A percentile compares a stretch with the other conserved stretches of the same genome.
These are phyloP conservation scores for Akebia trifoliata DNA, from an alignment of 164 flowering plant genomes.

Conservation along the genomic window DNA sequence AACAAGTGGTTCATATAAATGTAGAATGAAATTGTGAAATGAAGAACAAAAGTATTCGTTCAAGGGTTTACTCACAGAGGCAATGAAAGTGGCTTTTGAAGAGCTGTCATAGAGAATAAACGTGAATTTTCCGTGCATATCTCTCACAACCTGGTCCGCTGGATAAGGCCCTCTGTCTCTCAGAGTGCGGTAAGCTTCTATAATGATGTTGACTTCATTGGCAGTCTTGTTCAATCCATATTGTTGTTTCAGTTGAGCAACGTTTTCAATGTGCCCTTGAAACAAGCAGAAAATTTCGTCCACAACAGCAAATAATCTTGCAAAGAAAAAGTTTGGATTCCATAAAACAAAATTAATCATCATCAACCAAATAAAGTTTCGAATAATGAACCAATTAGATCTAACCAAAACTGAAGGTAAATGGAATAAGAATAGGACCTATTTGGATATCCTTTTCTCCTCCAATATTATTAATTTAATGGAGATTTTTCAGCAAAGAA, in stretches of 20 bases:
- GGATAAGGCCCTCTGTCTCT: conserved; percentile 98
- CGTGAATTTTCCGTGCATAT: conserved; percentile 72
- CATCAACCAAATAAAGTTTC: too few species aligned
- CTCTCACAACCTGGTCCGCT: conserved; percentile 86
- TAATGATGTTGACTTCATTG: conserved; percentile 76
- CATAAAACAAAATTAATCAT: too few species aligned
- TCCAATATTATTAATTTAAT: too few species aligned
- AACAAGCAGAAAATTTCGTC: conserved; percentile 94
- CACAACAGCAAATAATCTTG: conserved; percentile 78
- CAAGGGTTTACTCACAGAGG: conserved; percentile 48
- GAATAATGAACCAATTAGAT: too few species aligned
- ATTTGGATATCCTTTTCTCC: too few species aligned
- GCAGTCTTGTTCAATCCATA: conserved; percentile 84
- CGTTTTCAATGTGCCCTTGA: conserved; percentile 86
- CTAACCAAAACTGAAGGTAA: too few species aligned
- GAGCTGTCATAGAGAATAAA: conserved; percentile 73
- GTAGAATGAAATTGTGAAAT: too few species aligned
- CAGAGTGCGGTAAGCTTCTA: conserved; percentile 89
- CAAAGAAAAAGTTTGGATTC: background rate
- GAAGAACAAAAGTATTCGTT: background rate
- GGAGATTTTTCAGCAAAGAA: too few species aligned
- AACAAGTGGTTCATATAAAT: too few species aligned
- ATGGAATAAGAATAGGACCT: too few species aligned
- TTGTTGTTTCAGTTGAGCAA: conserved; percentile 82
- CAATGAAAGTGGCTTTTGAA: conserved; percentile 51